Evolutionary conservation across 2,329 filamentous ascomycete species (phyloP).

Genomic region (Thielaviopsis cerberus): DNA sequence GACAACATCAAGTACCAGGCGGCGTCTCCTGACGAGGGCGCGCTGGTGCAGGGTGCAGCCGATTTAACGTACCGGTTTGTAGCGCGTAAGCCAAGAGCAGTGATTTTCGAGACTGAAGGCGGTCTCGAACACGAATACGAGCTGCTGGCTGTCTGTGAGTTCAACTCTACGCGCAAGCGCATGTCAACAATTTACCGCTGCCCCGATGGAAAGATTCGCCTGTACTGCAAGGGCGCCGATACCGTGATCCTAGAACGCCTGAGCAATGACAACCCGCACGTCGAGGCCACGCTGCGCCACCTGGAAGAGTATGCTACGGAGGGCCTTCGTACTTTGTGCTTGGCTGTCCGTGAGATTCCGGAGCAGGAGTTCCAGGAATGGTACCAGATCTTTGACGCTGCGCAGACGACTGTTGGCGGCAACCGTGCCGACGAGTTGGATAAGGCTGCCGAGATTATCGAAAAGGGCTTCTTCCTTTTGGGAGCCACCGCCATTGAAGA

Average conservation of each 20-base stretch:
- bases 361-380: too few species aligned
- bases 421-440: constrained; percentile 88
- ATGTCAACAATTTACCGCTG: constrained; percentile 98
- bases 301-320: constrained; percentile 88
- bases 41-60: constrained; percentile 82
- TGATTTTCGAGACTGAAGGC: constrained; percentile 63
- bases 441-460: constrained; percentile 90
- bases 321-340: too few species aligned
- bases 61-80: constrained; percentile 74
- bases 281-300: constrained; percentile 79
- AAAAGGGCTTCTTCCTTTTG: constrained; percentile 76
- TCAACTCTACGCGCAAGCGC: constrained; percentile 76
- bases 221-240: constrained; percentile 92
- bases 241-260: constrained; percentile 92
- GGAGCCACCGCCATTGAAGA: constrained; percentile 96
- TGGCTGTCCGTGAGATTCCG: too few species aligned
- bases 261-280: constrained; percentile 54
- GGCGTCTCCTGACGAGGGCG: constrained; percentile 89
- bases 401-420: constrained; percentile 82
- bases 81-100: constrained; percentile 72
- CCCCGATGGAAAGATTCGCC: constrained; percentile 82
- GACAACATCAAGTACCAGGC: constrained; percentile 93
- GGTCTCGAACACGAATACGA: constrained; percentile 57
- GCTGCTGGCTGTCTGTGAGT: constrained; percentile 90
- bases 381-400: too few species aligned